Evolutionary conservation across 352 stramenopile genomes (phyloP), one percentile per base, ranked within the genome.

Genomic region (Plasmopara halstedii): DNA sequence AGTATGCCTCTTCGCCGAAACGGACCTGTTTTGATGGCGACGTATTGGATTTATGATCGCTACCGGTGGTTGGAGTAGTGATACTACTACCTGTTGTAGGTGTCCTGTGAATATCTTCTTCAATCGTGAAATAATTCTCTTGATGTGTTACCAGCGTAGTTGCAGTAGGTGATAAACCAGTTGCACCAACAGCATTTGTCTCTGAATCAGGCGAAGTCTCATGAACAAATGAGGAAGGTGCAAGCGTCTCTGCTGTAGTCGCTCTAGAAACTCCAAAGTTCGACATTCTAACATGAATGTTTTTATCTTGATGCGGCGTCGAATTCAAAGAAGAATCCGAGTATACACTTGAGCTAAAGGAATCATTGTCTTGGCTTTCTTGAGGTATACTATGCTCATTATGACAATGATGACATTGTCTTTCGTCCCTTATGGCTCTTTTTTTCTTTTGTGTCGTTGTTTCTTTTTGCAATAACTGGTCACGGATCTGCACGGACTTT

Each of bases 401-500:
- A 13, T 54, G 46, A 46, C 36, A 22, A 25, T 37, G 21, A 32
- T 42, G 44, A 41, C 45, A 40, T 2, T 21, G 21, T 20, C 26
- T 22, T 39, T 21, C 10, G 50, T 22, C 2, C 26, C 32, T 42
- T 20, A 21, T 39, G 29, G 15, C 26, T 7, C 32, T 40, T 13
- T n/a, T 27, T 26, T 18, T 32, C n/a, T 39, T 50, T 9, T 20
- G 36, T 29, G 7, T 46, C n/a, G 42, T 31, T 6, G 41, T 17
- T 17, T 35, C 29, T 33, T 52, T 48, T 23, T 67, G 50, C 19
- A 87, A 55, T 17, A 87, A 42, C 11, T 76, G 56, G 13, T 87
- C 72, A 11, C 74, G 65, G 10, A 66, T 43, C 40, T 84, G 74
- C 15, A 87, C 70, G 0, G 70, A 83, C 48, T 84, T 73, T 19